Base-by-base conservation (phyloP, 192 early-diverging fungal species). In the Rhizophagus clarus region DNA sequence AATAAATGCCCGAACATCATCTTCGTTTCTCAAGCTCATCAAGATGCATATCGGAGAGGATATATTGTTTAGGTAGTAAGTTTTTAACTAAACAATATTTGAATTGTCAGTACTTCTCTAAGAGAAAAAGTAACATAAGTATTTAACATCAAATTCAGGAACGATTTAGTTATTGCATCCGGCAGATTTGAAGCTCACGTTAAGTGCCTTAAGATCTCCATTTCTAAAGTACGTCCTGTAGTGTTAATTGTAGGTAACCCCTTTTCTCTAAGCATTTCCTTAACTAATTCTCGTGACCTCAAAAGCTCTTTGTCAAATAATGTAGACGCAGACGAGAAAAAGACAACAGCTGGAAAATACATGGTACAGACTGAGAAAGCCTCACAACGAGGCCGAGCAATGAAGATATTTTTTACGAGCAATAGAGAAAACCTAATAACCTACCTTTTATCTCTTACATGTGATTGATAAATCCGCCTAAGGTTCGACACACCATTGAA, bases 251-350 rank as follows among this genome's bases (percentile, higher is more conserved):
- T 26, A 17, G 31, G 31, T 67, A 67, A 67, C 2, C 62, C 11
- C 15, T 34, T 67, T 67, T 67, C 31, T 32, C 31, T 67, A 67
- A 67, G 29, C 11, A 67, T 67, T 26, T 67, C 14, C 31, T 72
- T 42, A 29, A 72, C 20, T 75, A 75, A 37, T 62, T 75, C 11
- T 75, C 56, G 56, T 61, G 73, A 75, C 2, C 34, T 32, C 28
- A 61, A 20, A 56, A 61, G 73, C 0, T 26, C 20, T 32, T 32
- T 56, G 29, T 56, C 51, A 75, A 61, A 75, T 75, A 75, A 61
- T 75, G 20, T 75, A 62, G 20, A n/a, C 61, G 73, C 32, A 75
- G 73, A 62, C n/a, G 56, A 75, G 28, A 75, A 56, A 61, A 75
- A 62, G 26, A 15, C 73, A 22, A 32, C 11, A 12, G 56, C 61